Percentiles rank a stretch among this genome's conserved stretches.
These are phyloP conservation scores for Otatea glauca DNA, from an alignment of 176 grass and related monocot species.

Conservation along the genomic window DNA sequence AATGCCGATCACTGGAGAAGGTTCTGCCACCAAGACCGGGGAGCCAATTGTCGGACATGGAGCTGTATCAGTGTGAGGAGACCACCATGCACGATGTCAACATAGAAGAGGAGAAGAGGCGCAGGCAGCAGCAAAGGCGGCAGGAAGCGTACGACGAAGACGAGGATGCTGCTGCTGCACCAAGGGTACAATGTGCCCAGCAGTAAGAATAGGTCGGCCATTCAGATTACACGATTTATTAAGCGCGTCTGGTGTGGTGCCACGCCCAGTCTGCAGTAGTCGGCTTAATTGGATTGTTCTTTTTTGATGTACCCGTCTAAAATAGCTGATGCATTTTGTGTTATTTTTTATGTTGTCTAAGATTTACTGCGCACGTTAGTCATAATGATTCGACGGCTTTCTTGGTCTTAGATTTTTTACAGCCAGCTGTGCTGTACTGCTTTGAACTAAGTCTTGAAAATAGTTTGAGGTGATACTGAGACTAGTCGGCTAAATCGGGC, in stretches of 20 bases:
- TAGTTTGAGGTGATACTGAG: too few species aligned
- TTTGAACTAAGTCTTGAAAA: neutral
- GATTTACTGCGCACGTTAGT: neutral
- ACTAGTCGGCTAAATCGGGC: neutral
- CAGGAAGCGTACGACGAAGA: constrained; percentile 88
- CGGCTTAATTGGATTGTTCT: neutral
- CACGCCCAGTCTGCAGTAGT: neutral
- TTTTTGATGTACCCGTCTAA: neutral
- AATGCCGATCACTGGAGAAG: constrained; percentile 66
- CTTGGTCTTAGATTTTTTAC: neutral
- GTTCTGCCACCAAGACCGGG: constrained; percentile 57
- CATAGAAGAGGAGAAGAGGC: constrained; percentile 92
- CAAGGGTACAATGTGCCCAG: constrained; percentile 91
- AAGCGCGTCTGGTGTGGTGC: neutral
- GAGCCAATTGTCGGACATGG: constrained; percentile 57
- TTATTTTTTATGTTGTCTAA: constrained; percentile 13
- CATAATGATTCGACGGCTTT: neutral
- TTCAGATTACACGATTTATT: neutral
- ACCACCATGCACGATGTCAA: constrained; percentile 82
- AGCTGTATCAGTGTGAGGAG: constrained; percentile 81
- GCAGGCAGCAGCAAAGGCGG: constrained; percentile 64
- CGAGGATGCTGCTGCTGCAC: constrained; percentile 57
- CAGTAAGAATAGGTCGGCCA: constrained; percentile 47
- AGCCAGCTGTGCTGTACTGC: neutral
- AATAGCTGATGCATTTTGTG: neutral